Evolutionary conservation across 2,329 filamentous ascomycete species (phyloP).

Genomic region (Curvularia sp.): DNA sequence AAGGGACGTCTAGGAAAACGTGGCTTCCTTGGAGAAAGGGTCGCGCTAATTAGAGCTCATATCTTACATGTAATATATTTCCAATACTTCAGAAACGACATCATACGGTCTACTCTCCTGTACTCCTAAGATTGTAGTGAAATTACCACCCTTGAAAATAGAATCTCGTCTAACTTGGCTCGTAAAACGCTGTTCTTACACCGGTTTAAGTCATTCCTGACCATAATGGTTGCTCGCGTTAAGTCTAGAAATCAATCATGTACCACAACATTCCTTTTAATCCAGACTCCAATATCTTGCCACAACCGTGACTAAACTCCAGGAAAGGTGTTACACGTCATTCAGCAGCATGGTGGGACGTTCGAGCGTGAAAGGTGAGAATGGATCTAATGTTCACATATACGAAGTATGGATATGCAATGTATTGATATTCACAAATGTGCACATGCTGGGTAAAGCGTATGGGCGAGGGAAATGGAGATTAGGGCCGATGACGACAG

Average conservation of each 20-base stretch:
- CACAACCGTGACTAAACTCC: background rate
- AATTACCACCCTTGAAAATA: background rate
- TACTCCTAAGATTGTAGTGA: background rate
- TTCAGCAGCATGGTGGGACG: background rate
- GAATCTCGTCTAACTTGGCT: background rate
- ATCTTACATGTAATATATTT: background rate
- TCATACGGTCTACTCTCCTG: background rate
- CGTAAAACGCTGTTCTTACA: background rate
- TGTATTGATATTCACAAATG: conserved; percentile 15
- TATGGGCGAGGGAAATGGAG: background rate
- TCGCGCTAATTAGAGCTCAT: background rate
- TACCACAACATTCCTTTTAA: background rate
- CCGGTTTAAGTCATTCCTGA: background rate
- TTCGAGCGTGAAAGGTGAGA: background rate
- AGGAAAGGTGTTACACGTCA: background rate
- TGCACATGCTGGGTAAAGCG: background rate
- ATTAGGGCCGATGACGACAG: conserved; percentile 3
- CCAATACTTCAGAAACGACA: background rate
- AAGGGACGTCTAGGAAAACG: background rate
- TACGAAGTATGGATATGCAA: conserved; percentile 6
- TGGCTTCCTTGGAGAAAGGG: background rate
- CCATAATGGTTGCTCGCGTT: background rate
- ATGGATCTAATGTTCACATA: conserved; percentile 1
- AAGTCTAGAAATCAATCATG: background rate
- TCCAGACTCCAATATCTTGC: background rate